These are phyloP conservation scores for Gaeumannomyces sp. DNA, from an alignment of 2,329 filamentous ascomycete genomes.

Conservation along the genomic window DNA sequence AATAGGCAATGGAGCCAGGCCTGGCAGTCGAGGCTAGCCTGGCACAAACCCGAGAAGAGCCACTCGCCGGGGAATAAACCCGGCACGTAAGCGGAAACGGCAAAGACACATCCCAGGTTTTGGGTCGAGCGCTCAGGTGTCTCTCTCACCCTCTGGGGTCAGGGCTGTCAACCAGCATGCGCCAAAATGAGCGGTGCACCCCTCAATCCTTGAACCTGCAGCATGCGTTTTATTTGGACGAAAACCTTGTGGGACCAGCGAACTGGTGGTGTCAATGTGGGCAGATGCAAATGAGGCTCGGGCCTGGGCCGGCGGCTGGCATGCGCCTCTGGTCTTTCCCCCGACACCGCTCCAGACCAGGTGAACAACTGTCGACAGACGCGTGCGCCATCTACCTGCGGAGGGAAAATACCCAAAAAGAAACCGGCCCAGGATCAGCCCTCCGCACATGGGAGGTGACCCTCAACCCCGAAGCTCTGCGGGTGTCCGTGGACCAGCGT, in stretches of 20 bases:
- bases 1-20: background rate
- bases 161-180: background rate
- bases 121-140: background rate
- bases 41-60: background rate
- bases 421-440: too few relatives aligned
- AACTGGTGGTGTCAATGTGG: background rate
- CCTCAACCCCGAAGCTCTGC: too few relatives aligned
- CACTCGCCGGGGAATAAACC: background rate
- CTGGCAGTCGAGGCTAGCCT: background rate
- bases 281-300: background rate
- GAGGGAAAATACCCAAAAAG: too few relatives aligned
- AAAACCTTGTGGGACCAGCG: background rate
- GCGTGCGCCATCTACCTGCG: too few relatives aligned
- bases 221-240: background rate
- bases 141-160: too few relatives aligned
- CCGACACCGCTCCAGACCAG: too few relatives aligned
- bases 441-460: too few relatives aligned
- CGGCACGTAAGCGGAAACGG: background rate
- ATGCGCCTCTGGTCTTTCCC: background rate
- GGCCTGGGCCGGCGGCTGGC: background rate
- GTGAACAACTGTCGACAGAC: too few relatives aligned
- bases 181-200: background rate
- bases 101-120: background rate
- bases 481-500: too few relatives aligned
- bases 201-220: background rate